Percentiles rank a stretch among this genome's conserved stretches.
Evolutionary conservation across 2,329 filamentous ascomycete species (phyloP).

Genomic region (Trichoderma sp.): DNA sequence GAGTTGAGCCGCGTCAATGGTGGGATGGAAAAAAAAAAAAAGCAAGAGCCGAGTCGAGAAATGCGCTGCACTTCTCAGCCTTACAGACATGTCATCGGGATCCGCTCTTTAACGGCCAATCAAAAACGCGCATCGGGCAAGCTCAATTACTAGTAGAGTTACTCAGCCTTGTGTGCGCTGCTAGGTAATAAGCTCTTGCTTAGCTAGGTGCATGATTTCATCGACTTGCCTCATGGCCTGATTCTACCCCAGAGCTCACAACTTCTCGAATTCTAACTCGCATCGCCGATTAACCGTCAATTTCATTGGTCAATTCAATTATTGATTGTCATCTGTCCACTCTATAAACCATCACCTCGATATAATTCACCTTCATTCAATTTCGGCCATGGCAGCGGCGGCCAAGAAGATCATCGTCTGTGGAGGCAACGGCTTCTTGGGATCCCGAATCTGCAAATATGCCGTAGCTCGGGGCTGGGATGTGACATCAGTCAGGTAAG

Average conservation of each 20-base stretch:
- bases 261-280: background rate
- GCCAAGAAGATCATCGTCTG: constrained; percentile 83
- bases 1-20: background rate
- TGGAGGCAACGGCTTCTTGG: constrained; percentile 90
- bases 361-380: background rate
- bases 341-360: background rate
- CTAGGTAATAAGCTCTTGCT: constrained; percentile 5
- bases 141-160: background rate
- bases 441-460: constrained; percentile 84
- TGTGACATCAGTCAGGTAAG: constrained; percentile 85
- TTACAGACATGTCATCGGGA: constrained; percentile 14
- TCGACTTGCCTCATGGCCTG: constrained; percentile 16
- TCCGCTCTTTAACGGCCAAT: constrained; percentile 4
- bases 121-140: background rate
- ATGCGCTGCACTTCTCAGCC: constrained; percentile 12
- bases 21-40: background rate
- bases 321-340: background rate
- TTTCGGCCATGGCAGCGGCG: constrained; percentile 29
- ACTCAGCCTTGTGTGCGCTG: constrained; percentile 15
- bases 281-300: background rate
- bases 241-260: background rate
- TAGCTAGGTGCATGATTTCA: constrained; percentile 25
- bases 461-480: constrained; percentile 84
- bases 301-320: background rate
- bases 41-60: background rate